phyloP scores from a whole-genome alignment of 1,284 basidiomycete genomes.

The Schizophyllum commune region DNA sequence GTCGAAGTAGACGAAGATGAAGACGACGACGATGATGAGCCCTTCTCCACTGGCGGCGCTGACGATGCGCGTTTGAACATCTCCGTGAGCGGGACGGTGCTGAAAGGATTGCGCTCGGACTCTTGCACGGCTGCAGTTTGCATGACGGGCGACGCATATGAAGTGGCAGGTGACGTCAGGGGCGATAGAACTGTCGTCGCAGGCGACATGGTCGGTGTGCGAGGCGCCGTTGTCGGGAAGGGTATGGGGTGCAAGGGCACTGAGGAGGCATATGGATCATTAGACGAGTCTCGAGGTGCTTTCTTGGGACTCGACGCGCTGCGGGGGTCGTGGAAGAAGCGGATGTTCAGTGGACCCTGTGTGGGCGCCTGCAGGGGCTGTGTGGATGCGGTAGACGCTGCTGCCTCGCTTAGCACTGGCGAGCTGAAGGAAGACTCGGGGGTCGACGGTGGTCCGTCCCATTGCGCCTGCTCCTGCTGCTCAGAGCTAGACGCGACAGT shows the following conservation, averaged over 20 bases:
- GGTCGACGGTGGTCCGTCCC: background rate
- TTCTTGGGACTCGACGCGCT: background rate
- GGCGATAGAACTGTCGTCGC: background rate
- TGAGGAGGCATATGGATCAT: background rate
- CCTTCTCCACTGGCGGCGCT: conserved; percentile 4
- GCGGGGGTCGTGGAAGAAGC: background rate
- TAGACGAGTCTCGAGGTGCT: background rate
- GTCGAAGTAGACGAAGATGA: background rate
- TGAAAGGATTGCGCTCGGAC: background rate
- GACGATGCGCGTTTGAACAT: conserved; percentile 14
- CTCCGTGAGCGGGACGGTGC: conserved; percentile 7
- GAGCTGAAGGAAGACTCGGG: background rate
- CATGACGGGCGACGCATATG: background rate
- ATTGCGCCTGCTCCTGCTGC: background rate
- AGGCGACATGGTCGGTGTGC: background rate
- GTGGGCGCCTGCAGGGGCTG: background rate
- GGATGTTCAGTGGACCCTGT: background rate
- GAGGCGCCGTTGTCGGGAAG: too few relatives aligned
- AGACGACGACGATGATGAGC: background rate
- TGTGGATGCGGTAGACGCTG: background rate
- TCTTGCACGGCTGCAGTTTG: background rate
- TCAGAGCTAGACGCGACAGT: background rate
- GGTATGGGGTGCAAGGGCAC: background rate
- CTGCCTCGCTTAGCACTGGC: background rate
- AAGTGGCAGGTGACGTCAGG: background rate